Evolutionary conservation across 768 basidiomycete species (phyloP).

Genomic region (Favolaschia claudopus): DNA sequence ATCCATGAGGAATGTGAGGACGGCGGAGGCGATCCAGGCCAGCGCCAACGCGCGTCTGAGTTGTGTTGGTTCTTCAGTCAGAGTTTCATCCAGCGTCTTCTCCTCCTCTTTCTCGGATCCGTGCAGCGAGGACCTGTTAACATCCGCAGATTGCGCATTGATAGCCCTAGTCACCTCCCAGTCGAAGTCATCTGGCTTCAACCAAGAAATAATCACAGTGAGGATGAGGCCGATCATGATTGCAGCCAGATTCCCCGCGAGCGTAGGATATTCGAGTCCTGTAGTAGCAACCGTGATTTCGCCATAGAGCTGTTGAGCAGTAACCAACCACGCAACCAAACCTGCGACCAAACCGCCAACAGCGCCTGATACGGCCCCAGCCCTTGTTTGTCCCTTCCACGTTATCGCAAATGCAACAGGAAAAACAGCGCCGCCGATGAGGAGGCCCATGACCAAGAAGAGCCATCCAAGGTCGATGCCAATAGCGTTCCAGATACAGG

Average conservation of each 20-base stretch:
- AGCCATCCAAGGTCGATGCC: slow-evolving; percentile 18
- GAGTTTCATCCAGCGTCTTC: background rate
- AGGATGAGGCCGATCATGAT: slow-evolving; percentile 8
- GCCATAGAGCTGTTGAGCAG: slow-evolving; percentile 34
- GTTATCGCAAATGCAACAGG: slow-evolving; percentile 13
- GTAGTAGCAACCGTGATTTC: slow-evolving; percentile 18
- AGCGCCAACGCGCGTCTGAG: slow-evolving; percentile 1
- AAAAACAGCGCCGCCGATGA: slow-evolving; percentile 18
- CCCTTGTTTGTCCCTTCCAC: slow-evolving; percentile 42
- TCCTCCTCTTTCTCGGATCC: background rate
- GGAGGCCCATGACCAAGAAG: slow-evolving; percentile 19
- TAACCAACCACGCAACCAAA: slow-evolving; percentile 47
- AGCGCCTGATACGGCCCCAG: slow-evolving; percentile 39
- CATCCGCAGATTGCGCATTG: background rate
- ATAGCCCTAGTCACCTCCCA: slow-evolving; percentile 16
- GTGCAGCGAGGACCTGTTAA: background rate
- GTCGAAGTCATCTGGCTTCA: slow-evolving; percentile 4
- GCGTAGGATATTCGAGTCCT: slow-evolving; percentile 17
- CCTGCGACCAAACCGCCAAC: slow-evolving; percentile 42
- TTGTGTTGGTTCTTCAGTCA: slow-evolving; percentile 5
- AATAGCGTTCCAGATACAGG: slow-evolving; percentile 11
- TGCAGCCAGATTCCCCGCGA: slow-evolving; percentile 14
- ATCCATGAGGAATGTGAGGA: slow-evolving; percentile 6
- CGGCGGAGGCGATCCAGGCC: slow-evolving; percentile 4
- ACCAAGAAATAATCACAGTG: slow-evolving; percentile 1